Base-by-base conservation (phyloP, 768 basidiomycete genomes). In the Naganishia antarctica region DNA sequence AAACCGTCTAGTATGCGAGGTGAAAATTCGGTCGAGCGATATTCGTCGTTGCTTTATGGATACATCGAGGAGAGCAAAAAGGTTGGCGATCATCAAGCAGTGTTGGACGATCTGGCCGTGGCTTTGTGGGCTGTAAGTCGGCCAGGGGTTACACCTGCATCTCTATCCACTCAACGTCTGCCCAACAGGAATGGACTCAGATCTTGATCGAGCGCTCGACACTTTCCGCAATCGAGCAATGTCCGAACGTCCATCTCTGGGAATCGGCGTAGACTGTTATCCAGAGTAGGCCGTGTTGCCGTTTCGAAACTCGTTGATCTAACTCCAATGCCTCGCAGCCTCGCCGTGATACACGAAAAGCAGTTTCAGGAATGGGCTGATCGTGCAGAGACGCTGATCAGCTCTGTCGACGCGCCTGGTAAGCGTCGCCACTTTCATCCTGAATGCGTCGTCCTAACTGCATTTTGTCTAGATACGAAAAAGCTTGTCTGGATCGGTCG, bases 111-210 rank as follows among this genome's bases (percentile, higher is more conserved):
- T 58, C 11, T 65, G 5, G 66, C 62, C 45, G 69, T 73, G 0
- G 67, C 67, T 13, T 43, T 64, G 2, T 57, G 66, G 18, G 66
- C 67, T 2, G 70, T 69, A 29, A 67, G 68, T 40, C 37, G 16
- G 37, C 37, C 37, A 40, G 37, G 8, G 37, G n/a, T 40, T 16
- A 16, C 37, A 16, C 37, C 7, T 7, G 37, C 7, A 40, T 40
- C n/a, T n/a, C n/a, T n/a, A n/a, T n/a, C n/a, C n/a, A 40, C 37
- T 40, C 37, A 16, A 7, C 16, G 37, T 8, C 37, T 16, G 41
- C 32, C 23, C 41, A 18, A 47, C 61, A 71, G 70, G 72, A 73
- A 64, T 73, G 72, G 72, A 67, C 72, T 1, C 65, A 70, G 65
- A 69, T 71, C 21, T 64, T 71, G 2, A 48, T 21, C 60, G 68